phyloP scores from a whole-genome alignment of 148 eudicot species.

The Rhododendron mucronatum region DNA sequence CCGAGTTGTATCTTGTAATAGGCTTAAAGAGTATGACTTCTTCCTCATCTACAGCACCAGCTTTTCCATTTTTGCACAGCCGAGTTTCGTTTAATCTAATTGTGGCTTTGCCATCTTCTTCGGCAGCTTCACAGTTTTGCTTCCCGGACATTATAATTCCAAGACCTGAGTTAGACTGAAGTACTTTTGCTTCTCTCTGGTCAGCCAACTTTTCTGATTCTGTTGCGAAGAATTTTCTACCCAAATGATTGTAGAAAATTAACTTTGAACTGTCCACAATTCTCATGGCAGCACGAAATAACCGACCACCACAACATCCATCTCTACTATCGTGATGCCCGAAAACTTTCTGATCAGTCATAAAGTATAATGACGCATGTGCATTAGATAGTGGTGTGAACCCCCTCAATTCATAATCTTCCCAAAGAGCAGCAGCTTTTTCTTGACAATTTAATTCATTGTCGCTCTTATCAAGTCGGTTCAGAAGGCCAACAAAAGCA shows the following conservation, averaged over 20 bases:
- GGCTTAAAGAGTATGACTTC: conserved; percentile 95
- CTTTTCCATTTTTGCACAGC: conserved; percentile 12
- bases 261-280: conserved; percentile 39
- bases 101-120: conserved; percentile 9
- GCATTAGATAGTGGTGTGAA: conserved; percentile 46
- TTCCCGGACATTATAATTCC: not conserved
- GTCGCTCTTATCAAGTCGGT: conserved; percentile 30
- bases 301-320: conserved; percentile 44
- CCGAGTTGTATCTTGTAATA: conserved; percentile 66
- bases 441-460: conserved; percentile 13
- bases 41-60: conserved; percentile 54
- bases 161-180: not conserved
- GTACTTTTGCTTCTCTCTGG: conserved; percentile 5
- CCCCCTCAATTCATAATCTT: conserved; percentile 84
- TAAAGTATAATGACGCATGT: conserved; percentile 45
- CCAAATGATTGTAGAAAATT: conserved; percentile 34
- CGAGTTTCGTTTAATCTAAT: not conserved
- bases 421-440: conserved; percentile 73
- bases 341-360: conserved; percentile 30
- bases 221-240: conserved; percentile 24
- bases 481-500: conserved; percentile 57
- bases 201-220: conserved; percentile 10
- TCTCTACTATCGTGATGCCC: conserved; percentile 29
- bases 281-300: conserved; percentile 49
- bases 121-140: not conserved